Percentiles rank a stretch among this genome's conserved stretches.
phyloP scores from a whole-genome alignment of 2,329 filamentous ascomycete species.

The Madurella mycetomatis region DNA sequence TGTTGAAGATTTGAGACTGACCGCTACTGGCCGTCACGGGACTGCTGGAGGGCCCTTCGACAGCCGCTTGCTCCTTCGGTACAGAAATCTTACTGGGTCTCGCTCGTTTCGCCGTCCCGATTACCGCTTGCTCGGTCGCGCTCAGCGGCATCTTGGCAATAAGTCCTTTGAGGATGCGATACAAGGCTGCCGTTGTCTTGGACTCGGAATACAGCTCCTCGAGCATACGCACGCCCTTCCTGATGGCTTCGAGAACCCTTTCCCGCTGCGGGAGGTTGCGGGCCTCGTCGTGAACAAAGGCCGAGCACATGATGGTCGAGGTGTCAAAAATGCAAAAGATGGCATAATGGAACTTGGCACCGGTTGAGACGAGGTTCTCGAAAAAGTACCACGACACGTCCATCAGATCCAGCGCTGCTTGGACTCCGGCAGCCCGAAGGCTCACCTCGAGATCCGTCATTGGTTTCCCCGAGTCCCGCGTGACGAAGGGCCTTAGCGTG shows the following conservation, averaged over 20 bases:
- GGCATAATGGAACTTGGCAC: constrained; percentile 29
- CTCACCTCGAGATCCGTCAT: constrained; percentile 19
- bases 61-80: not conserved
- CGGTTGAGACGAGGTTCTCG: constrained; percentile 23
- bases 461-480: constrained; percentile 21
- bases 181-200: constrained; percentile 22
- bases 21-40: not conserved
- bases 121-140: constrained; percentile 16
- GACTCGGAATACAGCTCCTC: constrained; percentile 17
- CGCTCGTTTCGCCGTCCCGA: constrained; percentile 19
- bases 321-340: constrained; percentile 32
- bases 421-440: constrained; percentile 25
- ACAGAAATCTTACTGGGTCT: constrained; percentile 3
- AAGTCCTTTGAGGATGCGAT: constrained; percentile 24
- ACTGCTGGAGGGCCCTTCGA: not conserved
- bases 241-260: constrained; percentile 22
- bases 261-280: constrained; percentile 27
- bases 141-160: constrained; percentile 22
- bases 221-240: constrained; percentile 24
- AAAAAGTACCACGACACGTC: constrained; percentile 26
- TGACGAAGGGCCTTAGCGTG: constrained; percentile 26
- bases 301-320: constrained; percentile 28
- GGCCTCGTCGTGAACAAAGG: constrained; percentile 27
- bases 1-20: not conserved
- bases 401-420: constrained; percentile 24